Conservation (phyloP, 345 rosid genomes). For the Pistacia atlantica region DNA sequence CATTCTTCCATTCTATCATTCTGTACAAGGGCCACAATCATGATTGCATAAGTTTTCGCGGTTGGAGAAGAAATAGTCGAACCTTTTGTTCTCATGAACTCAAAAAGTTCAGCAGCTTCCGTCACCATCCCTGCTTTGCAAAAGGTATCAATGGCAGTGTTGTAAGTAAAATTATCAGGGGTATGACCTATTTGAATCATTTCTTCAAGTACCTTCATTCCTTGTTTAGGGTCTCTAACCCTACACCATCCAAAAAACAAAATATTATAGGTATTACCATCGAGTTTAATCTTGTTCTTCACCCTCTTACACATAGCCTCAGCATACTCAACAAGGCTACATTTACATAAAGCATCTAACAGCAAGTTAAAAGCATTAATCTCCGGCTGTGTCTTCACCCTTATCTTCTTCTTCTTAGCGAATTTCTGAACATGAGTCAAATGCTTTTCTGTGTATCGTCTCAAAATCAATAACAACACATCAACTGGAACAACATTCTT, state of each 20-base stretch:
- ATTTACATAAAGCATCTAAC: constrained; percentile 86
- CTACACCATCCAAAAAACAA: constrained; percentile 95
- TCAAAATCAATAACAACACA: constrained; percentile 56
- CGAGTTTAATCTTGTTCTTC: constrained; percentile 61
- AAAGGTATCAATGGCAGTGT: constrained; percentile 79
- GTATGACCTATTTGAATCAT: constrained; percentile 79
- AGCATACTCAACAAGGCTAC: constrained; percentile 73
- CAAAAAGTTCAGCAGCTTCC: constrained; percentile 76
- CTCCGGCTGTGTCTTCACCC: constrained; percentile 89
- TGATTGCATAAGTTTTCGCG: constrained; percentile 74
- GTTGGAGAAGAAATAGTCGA: constrained; percentile 84
- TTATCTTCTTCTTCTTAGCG: constrained; percentile 79
- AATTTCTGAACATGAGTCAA: constrained; percentile 85
- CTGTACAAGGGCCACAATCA: constrained; percentile 67
- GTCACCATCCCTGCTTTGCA: constrained; percentile 81
- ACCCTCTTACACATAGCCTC: constrained; percentile 57
- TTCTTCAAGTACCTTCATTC: constrained; percentile 72
- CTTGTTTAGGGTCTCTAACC: constrained; percentile 74
- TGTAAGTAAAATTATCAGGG: constrained; percentile 81
- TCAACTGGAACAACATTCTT: constrained; percentile 58
- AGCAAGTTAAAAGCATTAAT: constrained; percentile 81
- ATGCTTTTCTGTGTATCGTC: constrained; percentile 70
- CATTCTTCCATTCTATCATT: constrained; percentile 63
- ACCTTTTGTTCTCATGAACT: constrained; percentile 85
- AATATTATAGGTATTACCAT: constrained; percentile 65